phyloP scores from a whole-genome alignment of 192 early-diverging fungal genomes.

The Mortierella antarctica region DNA sequence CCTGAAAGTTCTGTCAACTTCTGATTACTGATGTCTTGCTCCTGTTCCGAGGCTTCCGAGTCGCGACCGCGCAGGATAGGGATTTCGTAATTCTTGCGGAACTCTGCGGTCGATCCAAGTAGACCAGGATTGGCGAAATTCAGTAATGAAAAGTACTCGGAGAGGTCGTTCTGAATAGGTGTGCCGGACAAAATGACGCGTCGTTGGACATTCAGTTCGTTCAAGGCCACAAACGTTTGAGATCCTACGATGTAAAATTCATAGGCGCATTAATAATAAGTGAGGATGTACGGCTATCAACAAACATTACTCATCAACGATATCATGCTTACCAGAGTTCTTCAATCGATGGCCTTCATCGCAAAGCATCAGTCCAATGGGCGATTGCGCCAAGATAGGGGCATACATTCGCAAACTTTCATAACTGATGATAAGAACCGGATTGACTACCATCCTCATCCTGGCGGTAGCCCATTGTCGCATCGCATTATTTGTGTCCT shows the following conservation, averaged over 20 bases:
- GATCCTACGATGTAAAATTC: conserved; percentile 58
- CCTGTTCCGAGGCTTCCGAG: conserved; percentile 84
- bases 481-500: conserved; percentile 82
- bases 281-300: neutral
- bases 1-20: conserved; percentile 86
- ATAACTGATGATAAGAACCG: conserved; percentile 98
- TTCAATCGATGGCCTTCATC: conserved; percentile 98
- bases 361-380: conserved; percentile 93
- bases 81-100: conserved; percentile 92
- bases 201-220: conserved; percentile 87
- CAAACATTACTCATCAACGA: neutral
- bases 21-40: conserved; percentile 81
- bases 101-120: conserved; percentile 88
- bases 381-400: conserved; percentile 75
- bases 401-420: conserved; percentile 92
- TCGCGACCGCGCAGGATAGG: conserved; percentile 96
- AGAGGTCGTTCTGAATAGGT: conserved; percentile 86
- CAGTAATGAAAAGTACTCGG: conserved; percentile 94
- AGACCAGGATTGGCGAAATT: conserved; percentile 96
- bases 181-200: conserved; percentile 97
- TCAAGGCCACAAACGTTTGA: conserved; percentile 84
- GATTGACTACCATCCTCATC: conserved; percentile 87
- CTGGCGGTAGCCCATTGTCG: conserved; percentile 84
- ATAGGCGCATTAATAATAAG: neutral
- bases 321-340: conserved; percentile 69